Evolutionary conservation across 495 filamentous ascomycete genomes (phyloP).

Genomic region (Daldinia decipiens): DNA sequence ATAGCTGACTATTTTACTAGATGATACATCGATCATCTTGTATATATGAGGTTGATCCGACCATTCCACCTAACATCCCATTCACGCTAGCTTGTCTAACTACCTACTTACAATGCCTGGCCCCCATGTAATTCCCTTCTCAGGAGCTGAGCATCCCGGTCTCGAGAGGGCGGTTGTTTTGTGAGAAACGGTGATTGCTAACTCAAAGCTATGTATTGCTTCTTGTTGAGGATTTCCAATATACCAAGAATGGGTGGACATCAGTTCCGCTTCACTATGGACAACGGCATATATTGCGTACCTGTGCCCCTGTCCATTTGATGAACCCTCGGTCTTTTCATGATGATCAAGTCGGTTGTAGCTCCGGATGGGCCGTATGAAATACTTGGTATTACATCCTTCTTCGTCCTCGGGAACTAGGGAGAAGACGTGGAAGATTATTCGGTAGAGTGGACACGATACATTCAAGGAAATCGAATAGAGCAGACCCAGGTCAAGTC

Average conservation of each 20-base stretch:
- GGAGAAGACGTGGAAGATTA: neutral
- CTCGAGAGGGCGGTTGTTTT: neutral
- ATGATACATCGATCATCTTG: slow-evolving; percentile 35
- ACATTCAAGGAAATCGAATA: neutral
- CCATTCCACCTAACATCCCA: neutral
- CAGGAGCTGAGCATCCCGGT: neutral
- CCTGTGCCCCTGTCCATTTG: neutral
- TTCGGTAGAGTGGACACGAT: neutral
- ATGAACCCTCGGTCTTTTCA: neutral
- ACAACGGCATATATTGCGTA: neutral
- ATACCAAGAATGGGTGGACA: neutral
- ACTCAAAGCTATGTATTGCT: neutral
- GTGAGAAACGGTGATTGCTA: neutral
- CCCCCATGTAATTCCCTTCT: neutral
- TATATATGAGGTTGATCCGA: neutral
- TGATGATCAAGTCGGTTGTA: neutral
- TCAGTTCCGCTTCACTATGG: neutral
- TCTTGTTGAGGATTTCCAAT: neutral
- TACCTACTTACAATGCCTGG: neutral
- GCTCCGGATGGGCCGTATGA: neutral
- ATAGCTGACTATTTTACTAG: slow-evolving; percentile 30
- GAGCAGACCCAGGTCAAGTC: neutral
- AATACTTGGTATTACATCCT: neutral
- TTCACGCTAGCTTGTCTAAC: neutral
- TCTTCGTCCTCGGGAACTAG: neutral